phyloP scores from a whole-genome alignment of 1,139 yeast genomes.

The Zhuliangozyma blackwelliae region DNA sequence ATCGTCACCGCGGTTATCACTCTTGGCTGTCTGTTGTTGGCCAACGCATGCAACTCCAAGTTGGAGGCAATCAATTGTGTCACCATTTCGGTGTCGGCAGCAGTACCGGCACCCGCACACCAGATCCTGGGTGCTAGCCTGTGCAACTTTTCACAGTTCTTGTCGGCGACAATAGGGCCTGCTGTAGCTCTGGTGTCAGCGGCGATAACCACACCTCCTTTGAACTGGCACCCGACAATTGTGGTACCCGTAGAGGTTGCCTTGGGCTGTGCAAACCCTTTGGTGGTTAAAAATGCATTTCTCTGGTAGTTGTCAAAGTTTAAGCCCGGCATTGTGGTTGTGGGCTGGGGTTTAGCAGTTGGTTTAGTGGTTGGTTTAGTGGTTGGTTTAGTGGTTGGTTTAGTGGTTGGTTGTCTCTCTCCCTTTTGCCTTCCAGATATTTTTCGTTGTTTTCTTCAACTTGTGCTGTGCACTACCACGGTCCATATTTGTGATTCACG shows the following conservation, averaged over 20 bases:
- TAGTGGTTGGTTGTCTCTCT: too few species aligned
- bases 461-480: too few species aligned
- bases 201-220: conserved; percentile 94
- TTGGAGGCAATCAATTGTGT: conserved; percentile 90
- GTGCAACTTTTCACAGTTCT: conserved; percentile 95
- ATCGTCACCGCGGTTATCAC: conserved; percentile 91
- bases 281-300: conserved; percentile 64
- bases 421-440: too few species aligned
- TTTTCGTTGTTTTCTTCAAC: too few species aligned
- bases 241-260: conserved; percentile 99
- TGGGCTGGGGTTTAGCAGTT: background rate
- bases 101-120: conserved; percentile 99
- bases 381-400: background rate
- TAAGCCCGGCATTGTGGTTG: conserved; percentile 68
- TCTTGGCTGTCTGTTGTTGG: conserved; percentile 81
- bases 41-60: conserved; percentile 81
- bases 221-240: conserved; percentile 89
- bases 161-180: conserved; percentile 94
- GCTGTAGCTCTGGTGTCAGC: conserved; percentile 98
- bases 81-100: conserved; percentile 98
- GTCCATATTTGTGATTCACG: too few species aligned
- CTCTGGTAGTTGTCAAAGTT: conserved; percentile 92
- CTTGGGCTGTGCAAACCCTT: conserved; percentile 73
- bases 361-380: too few species aligned
- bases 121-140: conserved; percentile 89